Evolutionary conservation across 345 rosid species (phyloP), one percentile per base, ranked within the genome.

Genomic region (Camelina neglecta): DNA sequence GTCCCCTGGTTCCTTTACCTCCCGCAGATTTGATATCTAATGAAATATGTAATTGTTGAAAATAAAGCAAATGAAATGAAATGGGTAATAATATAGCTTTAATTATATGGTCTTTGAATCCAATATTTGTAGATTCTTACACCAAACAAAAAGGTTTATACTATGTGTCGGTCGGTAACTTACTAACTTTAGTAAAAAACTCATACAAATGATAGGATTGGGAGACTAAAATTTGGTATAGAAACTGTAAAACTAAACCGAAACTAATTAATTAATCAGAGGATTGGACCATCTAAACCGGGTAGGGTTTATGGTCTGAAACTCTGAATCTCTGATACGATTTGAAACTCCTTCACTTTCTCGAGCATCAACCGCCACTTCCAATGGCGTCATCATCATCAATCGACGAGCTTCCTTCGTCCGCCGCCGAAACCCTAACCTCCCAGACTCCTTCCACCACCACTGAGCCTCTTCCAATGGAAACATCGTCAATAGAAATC

Each of bases 381-480:
- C 49, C 67, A 60, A 82, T 86, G 85, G 75, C 83, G 70, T 79
- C 93, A 21, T 73, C 89, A 67, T 74, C 89, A 67, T 75, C 89
- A 21, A 49, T 12, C 60, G 69, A 77, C 83, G 74, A 79, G 70
- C 81, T 60, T 31, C 65, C 83, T 42, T 59, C 62, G 20, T 4
- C 62, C 38, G 15, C 62, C 62, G 48, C 58, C 73, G 67, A 75
- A 12, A 63, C 79, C 42, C 53, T 73, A 81, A 79, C 79, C 75
- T 76, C 73, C 68, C 77, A 73, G 45, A 58, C 23, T 26, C 29
- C 58, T 5, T 26, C 80, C 54, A 53, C 55, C 50, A 31, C 86
- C 24, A 67, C 26, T 31, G 31, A 71, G 2, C 48, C 59, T 50
- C 23, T 65, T 60, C 79, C 23, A 45, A 51, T 21, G 56, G 29